Conservation (phyloP, 2,329 filamentous ascomycete species). For the Aureobasidium lini region DNA sequence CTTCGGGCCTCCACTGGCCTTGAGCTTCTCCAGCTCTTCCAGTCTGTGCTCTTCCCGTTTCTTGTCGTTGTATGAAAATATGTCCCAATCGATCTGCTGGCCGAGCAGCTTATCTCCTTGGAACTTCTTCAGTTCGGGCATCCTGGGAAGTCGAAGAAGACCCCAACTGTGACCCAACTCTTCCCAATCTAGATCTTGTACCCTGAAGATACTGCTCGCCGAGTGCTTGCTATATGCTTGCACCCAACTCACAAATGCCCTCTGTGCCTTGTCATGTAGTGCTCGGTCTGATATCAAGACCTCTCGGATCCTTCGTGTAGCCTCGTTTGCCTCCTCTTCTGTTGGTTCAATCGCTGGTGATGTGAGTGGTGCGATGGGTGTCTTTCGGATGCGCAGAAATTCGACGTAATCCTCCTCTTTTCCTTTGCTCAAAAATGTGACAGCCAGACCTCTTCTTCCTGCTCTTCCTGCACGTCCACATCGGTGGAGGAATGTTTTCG, state of each 20-base stretch:
- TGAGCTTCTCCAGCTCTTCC: slow-evolving; percentile 26
- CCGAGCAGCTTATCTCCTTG: slow-evolving; percentile 35
- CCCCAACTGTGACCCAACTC: slow-evolving; percentile 79
- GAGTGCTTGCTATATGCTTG: slow-evolving; percentile 87
- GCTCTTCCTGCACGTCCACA: slow-evolving; percentile 58
- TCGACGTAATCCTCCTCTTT: slow-evolving; percentile 83
- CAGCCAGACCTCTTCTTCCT: slow-evolving; percentile 66
- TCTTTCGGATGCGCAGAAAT: slow-evolving; percentile 81
- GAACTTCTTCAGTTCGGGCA: slow-evolving; percentile 66
- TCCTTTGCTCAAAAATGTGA: slow-evolving; percentile 78
- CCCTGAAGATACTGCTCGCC: slow-evolving; percentile 82
- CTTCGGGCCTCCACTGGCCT: slow-evolving; percentile 17
- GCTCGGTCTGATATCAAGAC: slow-evolving; percentile 54
- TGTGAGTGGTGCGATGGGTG: slow-evolving; percentile 60
- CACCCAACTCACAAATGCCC: slow-evolving; percentile 89
- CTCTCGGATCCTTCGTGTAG: slow-evolving; percentile 55
- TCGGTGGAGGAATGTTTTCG: slow-evolving; percentile 70
- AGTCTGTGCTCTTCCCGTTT: slow-evolving; percentile 35
- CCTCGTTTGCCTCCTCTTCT: slow-evolving; percentile 51
- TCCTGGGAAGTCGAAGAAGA: slow-evolving; percentile 76
- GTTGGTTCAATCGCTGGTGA: slow-evolving; percentile 44
- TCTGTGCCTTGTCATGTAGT: slow-evolving; percentile 79
- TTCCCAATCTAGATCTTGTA: slow-evolving; percentile 75
- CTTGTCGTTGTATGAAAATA: slow-evolving; percentile 39
- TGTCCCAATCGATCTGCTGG: slow-evolving; percentile 31